A percentile compares a stretch with the other conserved stretches of the same genome.
These are phyloP conservation scores for Sporisorium graminicola DNA, from an alignment of 1,284 basidiomycete species.

Conservation along the genomic window DNA sequence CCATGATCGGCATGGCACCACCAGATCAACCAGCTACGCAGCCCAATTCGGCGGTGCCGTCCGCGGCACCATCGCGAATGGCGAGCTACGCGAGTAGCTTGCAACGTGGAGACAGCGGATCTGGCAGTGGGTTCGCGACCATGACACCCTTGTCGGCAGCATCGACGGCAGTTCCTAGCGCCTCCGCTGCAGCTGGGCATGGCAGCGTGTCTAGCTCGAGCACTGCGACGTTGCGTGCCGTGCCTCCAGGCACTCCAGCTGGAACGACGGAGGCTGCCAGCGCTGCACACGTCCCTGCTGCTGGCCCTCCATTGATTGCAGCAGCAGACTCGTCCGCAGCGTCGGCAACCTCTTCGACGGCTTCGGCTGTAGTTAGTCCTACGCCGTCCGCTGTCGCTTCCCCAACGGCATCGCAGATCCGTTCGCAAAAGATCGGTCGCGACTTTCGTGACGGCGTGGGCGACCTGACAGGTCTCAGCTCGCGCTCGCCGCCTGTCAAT, in stretches of 20 bases:
- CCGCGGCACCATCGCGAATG: slow-evolving; percentile 30
- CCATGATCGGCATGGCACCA: slow-evolving; percentile 42
- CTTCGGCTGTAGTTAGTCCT: slow-evolving; percentile 19
- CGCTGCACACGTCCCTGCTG: slow-evolving; percentile 8
- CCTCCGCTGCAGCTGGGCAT: slow-evolving; percentile 8
- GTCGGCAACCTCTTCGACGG: slow-evolving; percentile 24
- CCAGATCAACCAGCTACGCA: slow-evolving; percentile 32
- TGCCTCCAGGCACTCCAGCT: neutral
- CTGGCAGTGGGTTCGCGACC: slow-evolving; percentile 27
- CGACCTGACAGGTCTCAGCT: slow-evolving; percentile 50
- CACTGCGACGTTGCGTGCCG: slow-evolving; percentile 27
- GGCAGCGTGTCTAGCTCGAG: slow-evolving; percentile 45
- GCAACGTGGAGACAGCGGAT: slow-evolving; percentile 25
- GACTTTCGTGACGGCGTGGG: slow-evolving; percentile 51
- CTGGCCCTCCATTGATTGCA: slow-evolving; percentile 9
- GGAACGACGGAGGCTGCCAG: neutral
- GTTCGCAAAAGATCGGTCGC: slow-evolving; percentile 43
- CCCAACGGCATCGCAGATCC: slow-evolving; percentile 23
- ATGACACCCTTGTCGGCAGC: slow-evolving; percentile 25
- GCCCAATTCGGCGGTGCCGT: slow-evolving; percentile 28
- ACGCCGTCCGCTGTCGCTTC: slow-evolving; percentile 7
- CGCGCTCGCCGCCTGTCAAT: slow-evolving; percentile 43
- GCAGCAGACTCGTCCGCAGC: slow-evolving; percentile 19
- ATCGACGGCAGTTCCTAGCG: slow-evolving; percentile 1
- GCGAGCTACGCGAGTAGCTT: slow-evolving; percentile 34